A percentile compares a stretch with the other conserved stretches of the same genome.
Evolutionary conservation across 139 green algal species (phyloP).

Genomic region (Chlorella sorokiniana): DNA sequence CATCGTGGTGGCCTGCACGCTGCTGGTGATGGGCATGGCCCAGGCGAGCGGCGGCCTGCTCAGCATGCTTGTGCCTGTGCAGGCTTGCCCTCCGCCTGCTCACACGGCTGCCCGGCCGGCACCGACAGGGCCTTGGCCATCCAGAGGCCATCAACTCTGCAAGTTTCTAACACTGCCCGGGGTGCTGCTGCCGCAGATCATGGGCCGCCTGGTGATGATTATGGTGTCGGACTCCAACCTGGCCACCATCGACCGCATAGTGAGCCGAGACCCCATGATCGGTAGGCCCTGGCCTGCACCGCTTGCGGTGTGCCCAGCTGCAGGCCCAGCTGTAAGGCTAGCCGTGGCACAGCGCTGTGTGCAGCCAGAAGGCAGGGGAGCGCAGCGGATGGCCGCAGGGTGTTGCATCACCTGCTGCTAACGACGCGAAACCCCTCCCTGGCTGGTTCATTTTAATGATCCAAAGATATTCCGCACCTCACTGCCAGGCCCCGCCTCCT

Average conservation of each 20-base stretch:
- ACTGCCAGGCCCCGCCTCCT: slow-evolving; percentile 4
- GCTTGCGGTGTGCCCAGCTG: no score
- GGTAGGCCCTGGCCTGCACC: background rate
- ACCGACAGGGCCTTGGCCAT: no score
- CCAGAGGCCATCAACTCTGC: no score
- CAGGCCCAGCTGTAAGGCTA: no score
- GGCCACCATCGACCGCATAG: background rate
- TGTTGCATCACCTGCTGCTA: no score
- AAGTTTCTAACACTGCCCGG: no score
- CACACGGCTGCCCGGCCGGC: background rate
- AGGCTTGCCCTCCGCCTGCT: background rate
- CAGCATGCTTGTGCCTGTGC: background rate
- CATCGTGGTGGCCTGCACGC: slow-evolving; percentile 1
- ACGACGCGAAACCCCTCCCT: no score
- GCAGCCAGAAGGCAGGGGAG: no score
- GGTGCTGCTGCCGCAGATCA: slow-evolving; percentile 24
- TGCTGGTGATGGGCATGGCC: slow-evolving; percentile 30
- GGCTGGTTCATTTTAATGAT: no score
- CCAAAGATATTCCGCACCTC: no score
- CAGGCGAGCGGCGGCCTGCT: background rate
- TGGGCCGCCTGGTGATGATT: background rate
- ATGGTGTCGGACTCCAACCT: slow-evolving; percentile 6
- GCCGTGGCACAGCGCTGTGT: no score
- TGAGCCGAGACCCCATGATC: slow-evolving; percentile 2
- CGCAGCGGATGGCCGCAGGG: no score